These are phyloP conservation scores for Allantophomopsis lycopodina DNA, from an alignment of 2,329 filamentous ascomycete genomes.

Conservation along the genomic window DNA sequence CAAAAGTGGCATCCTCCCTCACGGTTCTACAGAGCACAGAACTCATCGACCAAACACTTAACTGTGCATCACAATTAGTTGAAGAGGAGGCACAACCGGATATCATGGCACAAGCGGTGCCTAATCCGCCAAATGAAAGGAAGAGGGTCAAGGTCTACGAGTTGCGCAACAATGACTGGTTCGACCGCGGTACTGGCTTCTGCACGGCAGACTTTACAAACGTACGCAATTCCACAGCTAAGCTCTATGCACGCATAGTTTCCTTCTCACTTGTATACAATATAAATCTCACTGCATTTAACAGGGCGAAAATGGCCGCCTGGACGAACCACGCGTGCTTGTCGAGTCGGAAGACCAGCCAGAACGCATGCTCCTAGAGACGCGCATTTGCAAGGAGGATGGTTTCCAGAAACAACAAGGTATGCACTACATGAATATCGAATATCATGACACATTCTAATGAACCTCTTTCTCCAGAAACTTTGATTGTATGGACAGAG, in stretches of 20 bases:
- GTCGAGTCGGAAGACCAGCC: constrained; percentile 92
- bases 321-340: constrained; percentile 76
- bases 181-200: constrained; percentile 91
- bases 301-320: constrained; percentile 39
- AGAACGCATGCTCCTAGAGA: constrained; percentile 71
- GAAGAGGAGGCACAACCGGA: constrained; percentile 44
- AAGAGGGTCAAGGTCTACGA: constrained; percentile 97
- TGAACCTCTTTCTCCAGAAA: constrained; percentile 45
- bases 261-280: neutral
- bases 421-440: constrained; percentile 24
- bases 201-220: constrained; percentile 48
- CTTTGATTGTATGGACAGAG: constrained; percentile 96
- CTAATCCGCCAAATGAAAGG: constrained; percentile 49
- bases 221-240: constrained; percentile 9
- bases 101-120: constrained; percentile 62
- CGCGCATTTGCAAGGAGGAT: constrained; percentile 84
- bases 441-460: constrained; percentile 17
- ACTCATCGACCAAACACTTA: no score
- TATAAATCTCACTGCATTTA: neutral
- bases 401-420: constrained; percentile 98
- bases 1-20: no score
- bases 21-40: no score
- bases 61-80: no score
- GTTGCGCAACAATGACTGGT: constrained; percentile 98
- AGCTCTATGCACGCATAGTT: neutral